phyloP scores from a whole-genome alignment of 2,329 filamentous ascomycete genomes.

The Clathrospora elynae region DNA sequence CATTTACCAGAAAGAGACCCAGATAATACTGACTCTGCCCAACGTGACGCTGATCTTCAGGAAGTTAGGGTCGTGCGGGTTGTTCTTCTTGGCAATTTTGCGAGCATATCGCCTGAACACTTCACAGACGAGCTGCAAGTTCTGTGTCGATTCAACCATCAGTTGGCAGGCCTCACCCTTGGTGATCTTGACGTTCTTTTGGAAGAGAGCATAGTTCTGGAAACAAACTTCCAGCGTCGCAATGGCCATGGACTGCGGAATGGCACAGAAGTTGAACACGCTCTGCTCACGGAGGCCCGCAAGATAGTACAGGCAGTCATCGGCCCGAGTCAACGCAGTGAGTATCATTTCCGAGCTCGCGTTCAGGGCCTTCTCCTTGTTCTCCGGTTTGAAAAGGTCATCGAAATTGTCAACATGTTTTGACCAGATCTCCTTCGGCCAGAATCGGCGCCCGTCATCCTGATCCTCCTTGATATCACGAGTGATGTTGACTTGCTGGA shows the following conservation, averaged over 20 bases:
- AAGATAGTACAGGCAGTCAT: slow-evolving; percentile 98
- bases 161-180: slow-evolving; percentile 91
- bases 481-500: slow-evolving; percentile 99
- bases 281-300: slow-evolving; percentile 93
- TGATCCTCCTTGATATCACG: slow-evolving; percentile 91
- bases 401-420: slow-evolving; percentile 90
- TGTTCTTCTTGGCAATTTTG: slow-evolving; percentile 90
- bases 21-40: slow-evolving; percentile 67
- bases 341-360: slow-evolving; percentile 95
- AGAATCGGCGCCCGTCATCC: slow-evolving; percentile 86
- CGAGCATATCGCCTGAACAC: slow-evolving; percentile 79
- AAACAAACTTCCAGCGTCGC: slow-evolving; percentile 91
- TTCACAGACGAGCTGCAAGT: slow-evolving; percentile 78
- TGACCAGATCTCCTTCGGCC: slow-evolving; percentile 95
- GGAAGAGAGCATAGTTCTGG: slow-evolving; percentile 84
- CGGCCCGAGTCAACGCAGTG: slow-evolving; percentile 81
- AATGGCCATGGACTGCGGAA: slow-evolving; percentile 96
- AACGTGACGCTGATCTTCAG: slow-evolving; percentile 89
- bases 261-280: slow-evolving; percentile 98
- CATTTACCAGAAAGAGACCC: not conserved
- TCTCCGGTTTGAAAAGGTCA: slow-evolving; percentile 82
- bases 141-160: slow-evolving; percentile 93
- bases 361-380: slow-evolving; percentile 76
- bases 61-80: slow-evolving; percentile 89
- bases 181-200: slow-evolving; percentile 92